Conservation (phyloP, 768 basidiomycete genomes). For the Paxillus ammoniavirescens region DNA sequence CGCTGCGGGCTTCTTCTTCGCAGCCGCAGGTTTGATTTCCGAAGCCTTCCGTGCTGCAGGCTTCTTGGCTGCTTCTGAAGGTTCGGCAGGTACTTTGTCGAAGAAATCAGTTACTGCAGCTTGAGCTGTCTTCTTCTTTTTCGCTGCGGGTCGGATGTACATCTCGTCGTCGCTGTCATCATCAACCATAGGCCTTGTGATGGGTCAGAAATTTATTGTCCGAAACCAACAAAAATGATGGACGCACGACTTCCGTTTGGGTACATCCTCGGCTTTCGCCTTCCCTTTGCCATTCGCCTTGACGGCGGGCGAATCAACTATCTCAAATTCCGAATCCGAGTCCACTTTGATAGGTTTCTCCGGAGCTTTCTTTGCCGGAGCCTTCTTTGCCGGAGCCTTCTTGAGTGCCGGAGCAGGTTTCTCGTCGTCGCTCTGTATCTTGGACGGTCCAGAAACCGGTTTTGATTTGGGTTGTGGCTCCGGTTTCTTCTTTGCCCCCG, state of each 20-base stretch:
- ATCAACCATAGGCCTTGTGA: slow-evolving; percentile 31
- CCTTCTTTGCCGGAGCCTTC: slow-evolving; percentile 33
- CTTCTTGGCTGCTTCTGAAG: slow-evolving; percentile 39
- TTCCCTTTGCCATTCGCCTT: slow-evolving; percentile 45
- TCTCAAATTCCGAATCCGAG: slow-evolving; percentile 40
- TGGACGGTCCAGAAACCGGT: slow-evolving; percentile 40
- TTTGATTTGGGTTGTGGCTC: slow-evolving; percentile 23
- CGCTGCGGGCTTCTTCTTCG: slow-evolving; percentile 52
- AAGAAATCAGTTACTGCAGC: slow-evolving; percentile 61
- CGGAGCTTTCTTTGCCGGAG: slow-evolving; percentile 24
- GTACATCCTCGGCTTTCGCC: slow-evolving; percentile 32
- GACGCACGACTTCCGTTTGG: slow-evolving; percentile 71
- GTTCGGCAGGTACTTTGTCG: slow-evolving; percentile 37
- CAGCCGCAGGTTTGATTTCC: slow-evolving; percentile 55
- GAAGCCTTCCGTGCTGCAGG: slow-evolving; percentile 50
- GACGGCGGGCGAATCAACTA: slow-evolving; percentile 22
- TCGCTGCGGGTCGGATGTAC: slow-evolving; percentile 45
- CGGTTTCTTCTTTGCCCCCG: slow-evolving; percentile 39
- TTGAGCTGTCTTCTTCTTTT: slow-evolving; percentile 48
- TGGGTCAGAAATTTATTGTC: slow-evolving; percentile 7
- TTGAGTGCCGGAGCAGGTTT: slow-evolving; percentile 26
- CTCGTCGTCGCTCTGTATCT: slow-evolving; percentile 44
- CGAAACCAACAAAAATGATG: background rate
- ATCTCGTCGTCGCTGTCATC: slow-evolving; percentile 44
- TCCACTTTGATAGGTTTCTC: slow-evolving; percentile 28